Conservation (phyloP, 345 rosid genomes). For the Punica granatum region DNA sequence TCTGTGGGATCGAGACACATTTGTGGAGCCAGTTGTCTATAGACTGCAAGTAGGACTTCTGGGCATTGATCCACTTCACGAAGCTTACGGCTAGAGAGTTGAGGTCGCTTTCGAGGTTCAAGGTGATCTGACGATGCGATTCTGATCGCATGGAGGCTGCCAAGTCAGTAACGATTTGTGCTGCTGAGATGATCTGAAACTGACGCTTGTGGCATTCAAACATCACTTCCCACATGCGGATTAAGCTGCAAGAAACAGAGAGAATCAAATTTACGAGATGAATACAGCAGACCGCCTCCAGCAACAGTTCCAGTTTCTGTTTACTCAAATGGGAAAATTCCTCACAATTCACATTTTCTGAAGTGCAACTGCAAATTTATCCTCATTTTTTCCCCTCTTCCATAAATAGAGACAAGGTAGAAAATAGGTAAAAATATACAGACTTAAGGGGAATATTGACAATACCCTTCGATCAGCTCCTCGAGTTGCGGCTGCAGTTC, state of each 20-base stretch:
- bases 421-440: not conserved
- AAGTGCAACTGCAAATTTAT: too few species aligned
- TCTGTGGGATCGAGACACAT: conserved; percentile 38
- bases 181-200: conserved; percentile 42
- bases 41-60: conserved; percentile 53
- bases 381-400: not conserved
- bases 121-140: conserved; percentile 49
- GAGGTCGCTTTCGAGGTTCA: conserved; percentile 66
- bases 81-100: conserved; percentile 49
- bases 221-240: conserved; percentile 97
- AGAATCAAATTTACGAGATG: not conserved
- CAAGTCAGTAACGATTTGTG: conserved; percentile 32
- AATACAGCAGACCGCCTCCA: not conserved
- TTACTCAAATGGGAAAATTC: not conserved
- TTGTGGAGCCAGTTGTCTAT: conserved; percentile 67
- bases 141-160: conserved; percentile 54
- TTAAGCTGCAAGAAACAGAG: conserved; percentile 43
- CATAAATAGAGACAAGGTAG: not conserved
- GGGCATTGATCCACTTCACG: conserved; percentile 70
- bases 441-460: not conserved
- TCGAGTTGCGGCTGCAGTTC: conserved; percentile 98
- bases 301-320: not conserved
- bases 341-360: not conserved
- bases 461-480: conserved; percentile 87
- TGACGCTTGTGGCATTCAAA: conserved; percentile 79